Evolutionary conservation across 495 filamentous ascomycete genomes (phyloP), one percentile per base, ranked within the genome.

Genomic region (Penicillium egyptiacum): DNA sequence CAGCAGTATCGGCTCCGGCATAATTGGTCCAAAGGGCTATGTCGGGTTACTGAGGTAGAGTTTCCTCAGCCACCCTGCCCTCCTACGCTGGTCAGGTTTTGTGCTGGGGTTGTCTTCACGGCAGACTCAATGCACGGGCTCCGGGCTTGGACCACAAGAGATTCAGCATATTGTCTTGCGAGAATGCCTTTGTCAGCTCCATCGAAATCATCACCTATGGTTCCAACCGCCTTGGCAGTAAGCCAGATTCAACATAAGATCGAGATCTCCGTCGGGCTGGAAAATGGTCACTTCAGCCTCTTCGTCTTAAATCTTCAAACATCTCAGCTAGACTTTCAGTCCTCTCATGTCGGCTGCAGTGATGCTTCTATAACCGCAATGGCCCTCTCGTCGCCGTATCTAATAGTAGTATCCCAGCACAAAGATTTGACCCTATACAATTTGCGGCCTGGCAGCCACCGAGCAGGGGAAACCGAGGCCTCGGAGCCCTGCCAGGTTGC

Each of bases 21-120:
- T 65, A 98, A 98, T 69, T 98, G 94, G 94, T 83, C 86, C 17
- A 84, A 81, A 58, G 94, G 94, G 23, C 85, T 83, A 59, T 96
- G 92, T 57, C 84, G 82, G 43, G 82, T 96, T 3, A 87, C 86
- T 26, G 88, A 96, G 70, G 80, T 96, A 22, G 75, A 81, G 56
- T 81, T 96, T 30, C 79, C 83, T 20, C 73, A 81, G 52, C 73
- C 82, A 10, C 72, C 77, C 6, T 64, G 73, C 50, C 81, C 83
- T 51, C 82, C 81, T n/a, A 53, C 88, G 49, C 74, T 96, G 11
- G 87, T 88, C 28, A 85, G 85, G 58, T 77, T 95, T 42, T 82
- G 86, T 56, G 84, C 89, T 53, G 87, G 88, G 0, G 71, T 94
- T 40, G 83, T 94, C 17, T 81, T 93, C 39, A 93, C 88, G 11